Conservation (phyloP, 2,329 filamentous ascomycete genomes). For the Metarhizium rileyi region DNA sequence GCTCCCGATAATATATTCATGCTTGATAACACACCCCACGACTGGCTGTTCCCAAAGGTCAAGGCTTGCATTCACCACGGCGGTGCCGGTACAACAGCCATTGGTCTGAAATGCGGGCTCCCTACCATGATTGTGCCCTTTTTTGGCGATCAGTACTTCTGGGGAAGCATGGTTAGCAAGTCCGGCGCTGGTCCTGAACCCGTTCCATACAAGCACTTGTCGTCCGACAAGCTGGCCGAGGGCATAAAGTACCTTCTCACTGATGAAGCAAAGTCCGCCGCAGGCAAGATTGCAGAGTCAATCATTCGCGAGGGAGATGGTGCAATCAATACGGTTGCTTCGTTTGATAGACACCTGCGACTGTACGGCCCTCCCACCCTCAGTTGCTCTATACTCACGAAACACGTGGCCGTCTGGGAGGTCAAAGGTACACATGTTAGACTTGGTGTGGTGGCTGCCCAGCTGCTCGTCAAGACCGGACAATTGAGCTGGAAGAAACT, state of each 20-base stretch:
- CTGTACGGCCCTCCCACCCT: slow-evolving; percentile 44
- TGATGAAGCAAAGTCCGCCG: slow-evolving; percentile 48
- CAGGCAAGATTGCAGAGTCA: slow-evolving; percentile 46
- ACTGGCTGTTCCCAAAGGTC: slow-evolving; percentile 65
- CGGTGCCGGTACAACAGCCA: slow-evolving; percentile 69
- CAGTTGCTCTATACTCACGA: slow-evolving; percentile 55
- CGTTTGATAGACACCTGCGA: slow-evolving; percentile 53
- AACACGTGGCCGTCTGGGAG: slow-evolving; percentile 56
- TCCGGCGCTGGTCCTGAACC: slow-evolving; percentile 56
- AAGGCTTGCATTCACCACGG: slow-evolving; percentile 63
- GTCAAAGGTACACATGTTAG: slow-evolving; percentile 50
- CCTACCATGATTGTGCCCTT: slow-evolving; percentile 72
- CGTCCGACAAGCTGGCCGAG: slow-evolving; percentile 54
- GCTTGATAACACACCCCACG: slow-evolving; percentile 65
- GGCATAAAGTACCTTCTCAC: slow-evolving; percentile 60
- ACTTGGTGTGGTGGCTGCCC: slow-evolving; percentile 54
- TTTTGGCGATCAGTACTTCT: slow-evolving; percentile 73
- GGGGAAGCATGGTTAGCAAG: slow-evolving; percentile 59
- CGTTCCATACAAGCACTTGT: slow-evolving; percentile 59
- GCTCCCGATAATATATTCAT: slow-evolving; percentile 58
- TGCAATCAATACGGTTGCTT: slow-evolving; percentile 56
- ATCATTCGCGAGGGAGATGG: slow-evolving; percentile 59
- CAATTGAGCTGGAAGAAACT: slow-evolving; percentile 54
- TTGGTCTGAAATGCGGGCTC: slow-evolving; percentile 59
- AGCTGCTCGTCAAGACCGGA: slow-evolving; percentile 52